Evolutionary conservation across 2,329 filamentous ascomycete genomes (phyloP).

Genomic region (Phyllosticta paracitricarpa): DNA sequence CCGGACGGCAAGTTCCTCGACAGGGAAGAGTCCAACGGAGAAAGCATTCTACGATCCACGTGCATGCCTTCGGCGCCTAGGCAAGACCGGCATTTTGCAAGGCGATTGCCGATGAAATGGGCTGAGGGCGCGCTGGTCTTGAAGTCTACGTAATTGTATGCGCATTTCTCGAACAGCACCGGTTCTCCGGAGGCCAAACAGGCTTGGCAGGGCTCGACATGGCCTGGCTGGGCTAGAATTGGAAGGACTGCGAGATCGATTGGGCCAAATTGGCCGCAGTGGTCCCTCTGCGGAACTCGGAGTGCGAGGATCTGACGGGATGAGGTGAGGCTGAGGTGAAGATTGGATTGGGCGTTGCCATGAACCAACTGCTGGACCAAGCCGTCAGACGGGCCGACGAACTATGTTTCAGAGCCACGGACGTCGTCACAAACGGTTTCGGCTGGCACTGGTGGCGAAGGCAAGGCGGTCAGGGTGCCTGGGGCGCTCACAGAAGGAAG

Average conservation of each 20-base stretch:
- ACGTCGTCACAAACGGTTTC: neutral
- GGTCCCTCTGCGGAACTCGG: neutral
- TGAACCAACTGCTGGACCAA: neutral
- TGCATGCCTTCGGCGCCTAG: neutral
- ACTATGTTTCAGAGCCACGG: neutral
- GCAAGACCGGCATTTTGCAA: neutral
- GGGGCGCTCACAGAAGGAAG: neutral
- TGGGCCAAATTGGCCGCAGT: neutral
- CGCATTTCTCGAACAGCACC: neutral
- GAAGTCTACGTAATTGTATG: neutral
- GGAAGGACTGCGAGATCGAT: neutral
- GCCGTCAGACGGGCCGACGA: neutral
- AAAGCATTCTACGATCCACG: neutral
- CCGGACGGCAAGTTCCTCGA: neutral
- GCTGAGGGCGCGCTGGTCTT: neutral
- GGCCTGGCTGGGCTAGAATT: neutral
- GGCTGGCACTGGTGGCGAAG: neutral
- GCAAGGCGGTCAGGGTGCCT: neutral
- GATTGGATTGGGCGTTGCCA: neutral
- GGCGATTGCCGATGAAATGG: neutral
- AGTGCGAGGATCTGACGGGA: neutral
- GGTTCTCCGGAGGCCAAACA: neutral
- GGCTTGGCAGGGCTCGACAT: neutral
- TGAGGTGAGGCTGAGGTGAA: neutral
- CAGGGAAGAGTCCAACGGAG: neutral